Conservation (phyloP, 805 yeast genomes). For the Starmerella gropengiesseri region DNA sequence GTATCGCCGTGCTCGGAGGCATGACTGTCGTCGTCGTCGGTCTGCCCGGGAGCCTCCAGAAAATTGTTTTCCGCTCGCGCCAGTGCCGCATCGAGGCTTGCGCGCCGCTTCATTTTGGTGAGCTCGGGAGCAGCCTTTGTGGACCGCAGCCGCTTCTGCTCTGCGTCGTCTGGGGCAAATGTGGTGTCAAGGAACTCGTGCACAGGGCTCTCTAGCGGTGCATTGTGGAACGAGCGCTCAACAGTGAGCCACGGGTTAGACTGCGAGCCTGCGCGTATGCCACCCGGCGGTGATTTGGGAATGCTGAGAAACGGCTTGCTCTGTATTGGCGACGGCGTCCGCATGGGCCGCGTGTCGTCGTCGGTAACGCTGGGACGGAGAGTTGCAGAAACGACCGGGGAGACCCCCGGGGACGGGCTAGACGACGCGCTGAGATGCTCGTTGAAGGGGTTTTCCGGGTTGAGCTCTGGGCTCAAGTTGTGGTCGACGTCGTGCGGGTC, state of each 20-base stretch:
- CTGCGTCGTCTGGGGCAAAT: conserved; percentile 2
- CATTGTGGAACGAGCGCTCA: conserved; percentile 11
- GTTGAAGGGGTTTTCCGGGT: no score
- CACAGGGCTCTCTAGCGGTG: conserved; percentile 7
- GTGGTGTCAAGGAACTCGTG: background rate
- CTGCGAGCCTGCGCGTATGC: background rate
- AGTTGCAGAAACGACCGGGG: no score
- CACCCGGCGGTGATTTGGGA: conserved; percentile 3
- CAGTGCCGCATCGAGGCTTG: background rate
- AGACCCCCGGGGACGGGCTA: no score
- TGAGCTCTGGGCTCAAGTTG: no score
- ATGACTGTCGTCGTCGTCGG: background rate
- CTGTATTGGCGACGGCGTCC: background rate
- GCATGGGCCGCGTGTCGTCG: background rate
- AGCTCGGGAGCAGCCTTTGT: background rate
- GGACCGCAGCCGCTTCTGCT: background rate
- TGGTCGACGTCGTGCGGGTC: background rate
- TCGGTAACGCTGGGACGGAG: no score
- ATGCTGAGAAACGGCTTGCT: background rate
- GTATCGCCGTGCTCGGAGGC: no score
- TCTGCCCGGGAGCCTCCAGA: background rate
- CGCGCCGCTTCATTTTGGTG: background rate
- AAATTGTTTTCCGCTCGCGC: background rate
- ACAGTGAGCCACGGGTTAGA: conserved; percentile 4
- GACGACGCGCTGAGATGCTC: no score